phyloP scores from a whole-genome alignment of 2,329 filamentous ascomycete genomes.

The Sporothrix protearum region DNA sequence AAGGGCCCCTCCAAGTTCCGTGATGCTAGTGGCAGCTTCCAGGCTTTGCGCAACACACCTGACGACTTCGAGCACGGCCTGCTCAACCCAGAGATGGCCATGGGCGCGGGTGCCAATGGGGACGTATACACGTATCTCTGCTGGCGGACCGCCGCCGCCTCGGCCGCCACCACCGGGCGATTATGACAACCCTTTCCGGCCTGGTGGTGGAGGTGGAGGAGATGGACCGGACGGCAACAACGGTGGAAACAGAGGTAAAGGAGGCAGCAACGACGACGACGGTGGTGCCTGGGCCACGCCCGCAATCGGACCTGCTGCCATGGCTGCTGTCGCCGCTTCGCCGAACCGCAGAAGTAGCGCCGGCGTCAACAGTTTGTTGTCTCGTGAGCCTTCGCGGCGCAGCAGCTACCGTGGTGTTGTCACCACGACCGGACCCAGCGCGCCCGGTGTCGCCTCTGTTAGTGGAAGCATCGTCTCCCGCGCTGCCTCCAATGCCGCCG shows the following conservation, averaged over 20 bases:
- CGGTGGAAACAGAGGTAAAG: not conserved
- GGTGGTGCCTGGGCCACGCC: constrained; percentile 10
- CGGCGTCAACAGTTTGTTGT: not conserved
- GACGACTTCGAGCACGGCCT: constrained; percentile 35
- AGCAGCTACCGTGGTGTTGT: constrained; percentile 9
- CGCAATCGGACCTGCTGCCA: constrained; percentile 16
- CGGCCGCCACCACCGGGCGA: constrained; percentile 25
- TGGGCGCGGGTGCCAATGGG: constrained; percentile 8
- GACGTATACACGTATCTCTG: not conserved
- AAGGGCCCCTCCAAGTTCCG: not conserved
- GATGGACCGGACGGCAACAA: not conserved
- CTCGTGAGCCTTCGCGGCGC: constrained; percentile 21
- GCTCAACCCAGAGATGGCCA: constrained; percentile 22
- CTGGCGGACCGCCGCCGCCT: constrained; percentile 17
- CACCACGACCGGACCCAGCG: not conserved
- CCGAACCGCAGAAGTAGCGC: not conserved
- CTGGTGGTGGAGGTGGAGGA: not conserved
- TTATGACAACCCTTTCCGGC: constrained; percentile 27
- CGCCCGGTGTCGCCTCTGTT: not conserved
- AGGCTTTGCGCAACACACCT: constrained; percentile 38
- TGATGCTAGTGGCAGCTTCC: constrained; percentile 35
- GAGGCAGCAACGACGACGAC: not conserved
- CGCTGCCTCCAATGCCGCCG: not conserved
- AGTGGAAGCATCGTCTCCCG: not conserved
- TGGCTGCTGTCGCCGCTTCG: not conserved